phyloP scores from a whole-genome alignment of 2,329 filamentous ascomycete genomes.

The Exophiala sp. region DNA sequence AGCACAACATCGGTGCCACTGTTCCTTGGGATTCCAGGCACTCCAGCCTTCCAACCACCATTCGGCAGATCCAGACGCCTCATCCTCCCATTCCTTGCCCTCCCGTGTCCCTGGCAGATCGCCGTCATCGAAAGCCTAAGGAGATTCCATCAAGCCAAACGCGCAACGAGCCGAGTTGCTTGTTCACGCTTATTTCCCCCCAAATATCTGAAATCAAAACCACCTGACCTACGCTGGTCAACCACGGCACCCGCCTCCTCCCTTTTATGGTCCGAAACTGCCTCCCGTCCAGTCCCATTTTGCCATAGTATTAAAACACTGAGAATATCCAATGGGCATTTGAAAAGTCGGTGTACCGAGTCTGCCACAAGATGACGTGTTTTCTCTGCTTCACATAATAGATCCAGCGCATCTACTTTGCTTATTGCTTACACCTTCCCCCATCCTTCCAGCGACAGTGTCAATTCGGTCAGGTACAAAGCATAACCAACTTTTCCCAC shows the following conservation, averaged over 20 bases:
- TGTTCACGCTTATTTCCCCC: neutral
- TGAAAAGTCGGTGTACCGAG: conserved; percentile 7
- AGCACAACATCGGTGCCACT: too few species aligned
- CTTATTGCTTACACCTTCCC: conserved; percentile 9
- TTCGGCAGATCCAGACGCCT: neutral
- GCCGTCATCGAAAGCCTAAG: neutral
- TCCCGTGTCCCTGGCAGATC: conserved; percentile 1
- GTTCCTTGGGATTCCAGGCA: too few species aligned
- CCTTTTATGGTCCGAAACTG: neutral
- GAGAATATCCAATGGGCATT: conserved; percentile 3
- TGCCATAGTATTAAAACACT: neutral
- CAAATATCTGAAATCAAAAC: neutral
- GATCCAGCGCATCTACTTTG: conserved; percentile 1
- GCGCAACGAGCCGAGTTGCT: neutral
- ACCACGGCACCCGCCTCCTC: neutral
- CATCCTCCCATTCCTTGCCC: neutral
- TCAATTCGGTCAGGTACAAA: neutral
- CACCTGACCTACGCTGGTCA: neutral
- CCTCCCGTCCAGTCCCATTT: conserved; percentile 2
- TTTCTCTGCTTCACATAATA: conserved; percentile 1
- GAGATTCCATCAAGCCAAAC: neutral
- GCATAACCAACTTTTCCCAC: neutral
- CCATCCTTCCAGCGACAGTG: neutral
- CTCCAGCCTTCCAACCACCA: neutral
- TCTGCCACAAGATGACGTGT: conserved; percentile 20